These are phyloP conservation scores for Pythium scleroteichum DNA, from an alignment of 352 stramenopile genomes.

Conservation along the genomic window DNA sequence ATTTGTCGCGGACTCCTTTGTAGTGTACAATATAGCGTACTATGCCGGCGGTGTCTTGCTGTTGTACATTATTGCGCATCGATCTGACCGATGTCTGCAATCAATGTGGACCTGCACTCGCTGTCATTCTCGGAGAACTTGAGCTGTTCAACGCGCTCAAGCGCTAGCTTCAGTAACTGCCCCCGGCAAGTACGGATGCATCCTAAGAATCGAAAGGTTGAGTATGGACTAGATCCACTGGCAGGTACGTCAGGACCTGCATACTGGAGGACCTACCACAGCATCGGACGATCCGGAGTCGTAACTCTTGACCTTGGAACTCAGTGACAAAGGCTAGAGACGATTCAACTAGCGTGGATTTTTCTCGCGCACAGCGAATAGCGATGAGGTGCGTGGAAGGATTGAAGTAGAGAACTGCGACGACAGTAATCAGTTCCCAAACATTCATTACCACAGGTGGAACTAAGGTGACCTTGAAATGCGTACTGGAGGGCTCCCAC, in stretches of 20 bases:
- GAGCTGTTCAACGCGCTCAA: constrained; percentile 47
- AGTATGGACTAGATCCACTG: too few species aligned
- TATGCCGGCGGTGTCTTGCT: too few species aligned
- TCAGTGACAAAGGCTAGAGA: constrained; percentile 75
- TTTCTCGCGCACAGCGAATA: constrained; percentile 65
- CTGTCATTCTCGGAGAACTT: constrained; percentile 39
- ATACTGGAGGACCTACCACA: constrained; percentile 60
- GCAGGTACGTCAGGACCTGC: too few species aligned
- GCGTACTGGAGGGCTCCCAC: constrained; percentile 68
- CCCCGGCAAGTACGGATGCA: constrained; percentile 55
- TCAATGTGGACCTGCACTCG: constrained; percentile 42
- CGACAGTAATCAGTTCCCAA: not conserved
- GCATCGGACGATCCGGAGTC: constrained; percentile 59
- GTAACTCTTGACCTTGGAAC: constrained; percentile 56
- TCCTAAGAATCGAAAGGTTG: constrained; percentile 29
- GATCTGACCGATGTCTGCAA: constrained; percentile 53
- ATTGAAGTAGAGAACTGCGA: constrained; percentile 67
- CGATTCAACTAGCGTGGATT: constrained; percentile 74
- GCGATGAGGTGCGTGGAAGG: constrained; percentile 49
- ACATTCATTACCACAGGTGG: not conserved
- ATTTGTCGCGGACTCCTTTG: constrained; percentile 10
- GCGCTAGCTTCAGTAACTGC: constrained; percentile 50
- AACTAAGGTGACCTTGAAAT: constrained; percentile 83
- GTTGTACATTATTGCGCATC: constrained; percentile 45
- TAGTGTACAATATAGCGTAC: too few species aligned